Percentiles rank a stretch among this genome's conserved stretches.
These are phyloP conservation scores for Zizania palustris DNA, from an alignment of 202 grass and related monocot genomes.

Conservation along the genomic window DNA sequence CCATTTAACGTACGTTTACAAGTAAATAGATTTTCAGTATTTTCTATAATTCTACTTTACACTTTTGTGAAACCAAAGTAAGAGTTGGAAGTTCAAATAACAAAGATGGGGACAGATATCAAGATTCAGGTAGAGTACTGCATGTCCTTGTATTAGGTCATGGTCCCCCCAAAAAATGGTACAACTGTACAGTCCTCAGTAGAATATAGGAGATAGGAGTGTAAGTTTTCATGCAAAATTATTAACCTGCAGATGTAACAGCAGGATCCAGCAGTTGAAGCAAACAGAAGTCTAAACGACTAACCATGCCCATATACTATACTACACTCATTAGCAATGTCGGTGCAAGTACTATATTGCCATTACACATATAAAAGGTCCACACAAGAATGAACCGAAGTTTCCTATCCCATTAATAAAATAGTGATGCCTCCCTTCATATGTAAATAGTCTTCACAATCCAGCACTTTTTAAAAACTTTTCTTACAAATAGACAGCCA, in stretches of 20 bases:
- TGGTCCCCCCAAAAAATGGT: neutral
- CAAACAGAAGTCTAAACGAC: neutral
- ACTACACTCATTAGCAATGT: neutral
- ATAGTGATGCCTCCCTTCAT: neutral
- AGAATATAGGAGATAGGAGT: neutral
- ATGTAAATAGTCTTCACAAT: too few relatives aligned
- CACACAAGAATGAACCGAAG: constrained; percentile 14
- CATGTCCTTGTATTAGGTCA: neutral
- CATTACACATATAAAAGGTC: neutral
- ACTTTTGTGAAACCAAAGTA: constrained; percentile 7
- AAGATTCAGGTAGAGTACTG: neutral
- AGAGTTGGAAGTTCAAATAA: neutral
- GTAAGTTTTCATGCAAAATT: neutral
- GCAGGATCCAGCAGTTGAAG: neutral
- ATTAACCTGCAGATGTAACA: constrained; percentile 8
- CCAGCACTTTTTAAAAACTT: too few relatives aligned
- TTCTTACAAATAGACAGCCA: too few relatives aligned
- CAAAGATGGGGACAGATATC: neutral
- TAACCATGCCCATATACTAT: neutral
- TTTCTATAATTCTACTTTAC: constrained; percentile 7
- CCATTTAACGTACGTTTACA: constrained; percentile 12
- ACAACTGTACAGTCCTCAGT: neutral
- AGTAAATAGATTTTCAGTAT: constrained; percentile 12
- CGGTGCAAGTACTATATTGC: neutral
- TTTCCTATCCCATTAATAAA: neutral